Base-by-base conservation (phyloP, 371 early-diverging fungal species). In the Mortierella sp. region DNA sequence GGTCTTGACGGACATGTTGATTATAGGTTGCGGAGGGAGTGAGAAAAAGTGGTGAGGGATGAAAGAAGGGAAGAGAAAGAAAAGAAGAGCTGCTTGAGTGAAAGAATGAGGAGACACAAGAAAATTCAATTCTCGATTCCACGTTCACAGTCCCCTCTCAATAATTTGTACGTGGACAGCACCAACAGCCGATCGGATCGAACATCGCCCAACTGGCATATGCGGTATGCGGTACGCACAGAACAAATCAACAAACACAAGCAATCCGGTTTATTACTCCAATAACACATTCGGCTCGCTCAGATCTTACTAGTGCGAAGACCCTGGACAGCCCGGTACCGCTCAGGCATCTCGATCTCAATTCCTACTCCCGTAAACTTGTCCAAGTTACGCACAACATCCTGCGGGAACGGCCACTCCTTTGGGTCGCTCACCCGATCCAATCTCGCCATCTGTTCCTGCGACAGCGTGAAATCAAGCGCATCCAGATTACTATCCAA, bases 401-500 rank as follows among this genome's bases (percentile, higher is more conserved):
- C 83, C 38, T 75, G 76, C 26, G 88, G 88, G 77, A 88, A 85
- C 2, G 80, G 80, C 80, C 85, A 85, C 31, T 80, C 77, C 8
- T 24, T 77, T 0, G 88, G 88, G 55, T 84, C 78, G 50, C 88
- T 86, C 57, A 81, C 87, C 19, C 13, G n/a, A 48, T 90, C 88
- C 52, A 90, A 72, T 44, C 86, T 34, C 6, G 74, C 81, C 89
- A 90, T 88, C 72, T 90, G 90, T 44, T 82, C 80, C 21, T 70
- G 16, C 2, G 84, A 76, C 47, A 89, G 79, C 34, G 79, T 88
- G 73, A 91, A 88, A 31, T 82, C 85, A 8, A 89, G 72, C 7
- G 91, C 87, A 34, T 75, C 80, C 57, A 91, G 72, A 47, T 91
- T 90, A 42, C 83, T 79, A 44, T 89, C 79, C 45, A 90, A 55